These are phyloP conservation scores for Penicillium hordei DNA, from an alignment of 2,329 filamentous ascomycete genomes.

Conservation along the genomic window DNA sequence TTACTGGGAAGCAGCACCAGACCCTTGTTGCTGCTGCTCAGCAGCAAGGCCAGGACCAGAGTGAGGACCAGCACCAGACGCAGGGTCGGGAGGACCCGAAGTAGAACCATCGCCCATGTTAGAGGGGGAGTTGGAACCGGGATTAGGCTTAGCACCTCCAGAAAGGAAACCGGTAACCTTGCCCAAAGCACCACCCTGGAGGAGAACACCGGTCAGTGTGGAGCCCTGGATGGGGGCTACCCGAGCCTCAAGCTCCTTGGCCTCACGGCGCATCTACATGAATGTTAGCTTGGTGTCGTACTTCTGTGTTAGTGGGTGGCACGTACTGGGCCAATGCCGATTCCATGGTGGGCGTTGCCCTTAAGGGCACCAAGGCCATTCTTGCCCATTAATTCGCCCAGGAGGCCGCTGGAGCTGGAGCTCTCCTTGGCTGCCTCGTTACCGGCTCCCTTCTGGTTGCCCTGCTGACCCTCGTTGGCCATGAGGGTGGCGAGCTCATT, in stretches of 20 bases:
- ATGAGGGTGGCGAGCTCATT: neutral
- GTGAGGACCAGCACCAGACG: slow-evolving; percentile 11
- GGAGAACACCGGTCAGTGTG: slow-evolving; percentile 16
- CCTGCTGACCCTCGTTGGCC: neutral
- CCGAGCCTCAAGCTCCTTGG: slow-evolving; percentile 12
- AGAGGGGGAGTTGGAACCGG: neutral
- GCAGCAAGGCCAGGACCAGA: slow-evolving; percentile 1
- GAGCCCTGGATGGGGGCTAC: slow-evolving; percentile 21
- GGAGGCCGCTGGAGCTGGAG: neutral
- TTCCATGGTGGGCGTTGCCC: slow-evolving; percentile 19
- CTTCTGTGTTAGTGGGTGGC: accelerated
- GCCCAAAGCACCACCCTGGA: slow-evolving; percentile 17
- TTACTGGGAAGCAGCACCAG: neutral
- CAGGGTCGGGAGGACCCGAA: slow-evolving; percentile 3
- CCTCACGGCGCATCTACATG: slow-evolving; percentile 22
- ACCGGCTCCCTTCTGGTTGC: neutral
- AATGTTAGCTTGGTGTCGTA: neutral
- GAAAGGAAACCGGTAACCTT: slow-evolving; percentile 17
- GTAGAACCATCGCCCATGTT: slow-evolving; percentile 6
- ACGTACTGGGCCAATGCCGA: slow-evolving; percentile 25
- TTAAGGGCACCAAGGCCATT: slow-evolving; percentile 19
- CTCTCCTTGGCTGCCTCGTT: neutral
- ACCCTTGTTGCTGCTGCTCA: neutral
- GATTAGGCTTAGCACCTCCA: neutral
- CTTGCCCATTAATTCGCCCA: slow-evolving; percentile 12